Evolutionary conservation across 2,329 filamentous ascomycete species (phyloP).

Genomic region (Teratosphaeria zuluensis): DNA sequence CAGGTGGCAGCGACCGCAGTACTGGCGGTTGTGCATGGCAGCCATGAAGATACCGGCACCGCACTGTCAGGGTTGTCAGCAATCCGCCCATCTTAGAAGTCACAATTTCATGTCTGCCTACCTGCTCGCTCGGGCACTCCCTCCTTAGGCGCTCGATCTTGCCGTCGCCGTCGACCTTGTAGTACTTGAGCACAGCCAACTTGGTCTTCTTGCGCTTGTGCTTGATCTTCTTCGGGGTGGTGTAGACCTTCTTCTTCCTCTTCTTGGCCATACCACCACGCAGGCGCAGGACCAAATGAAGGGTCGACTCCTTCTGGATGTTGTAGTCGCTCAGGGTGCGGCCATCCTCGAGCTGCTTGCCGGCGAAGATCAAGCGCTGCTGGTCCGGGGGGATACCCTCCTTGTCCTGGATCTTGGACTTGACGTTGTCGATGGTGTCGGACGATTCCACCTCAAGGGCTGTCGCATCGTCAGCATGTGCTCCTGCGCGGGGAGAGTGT

Average conservation of each 20-base stretch:
- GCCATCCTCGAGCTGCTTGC: slow-evolving; percentile 99
- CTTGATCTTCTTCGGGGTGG: slow-evolving; percentile 99
- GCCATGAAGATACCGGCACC: slow-evolving; percentile 99
- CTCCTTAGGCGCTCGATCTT: slow-evolving; percentile 99
- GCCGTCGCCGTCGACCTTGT: slow-evolving; percentile 99
- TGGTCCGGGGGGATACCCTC: slow-evolving; percentile 99
- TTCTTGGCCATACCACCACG: slow-evolving; percentile 96
- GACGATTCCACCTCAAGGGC: slow-evolving; percentile 99
- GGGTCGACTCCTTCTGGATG: slow-evolving; percentile 99
- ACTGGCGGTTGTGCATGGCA: slow-evolving; percentile 99
- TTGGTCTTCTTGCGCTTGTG: slow-evolving; percentile 99
- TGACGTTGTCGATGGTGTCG: slow-evolving; percentile 99
- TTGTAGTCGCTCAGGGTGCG: slow-evolving; percentile 99
- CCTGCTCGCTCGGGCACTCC: slow-evolving; percentile 87
- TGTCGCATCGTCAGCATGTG: slow-evolving; percentile 57
- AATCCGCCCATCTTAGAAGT: background rate
- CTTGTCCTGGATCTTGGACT: slow-evolving; percentile 98
- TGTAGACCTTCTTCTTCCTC: slow-evolving; percentile 99
- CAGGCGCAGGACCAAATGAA: slow-evolving; percentile 94
- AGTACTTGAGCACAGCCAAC: slow-evolving; percentile 99
- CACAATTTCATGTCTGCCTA: background rate
- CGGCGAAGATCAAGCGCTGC: slow-evolving; percentile 98
- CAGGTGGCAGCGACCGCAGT: slow-evolving; percentile 69
- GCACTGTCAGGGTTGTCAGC: slow-evolving; percentile 53
- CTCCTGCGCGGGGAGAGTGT: background rate